These are phyloP conservation scores for Claviceps sp. DNA, from an alignment of 2,329 filamentous ascomycete genomes.

Conservation along the genomic window DNA sequence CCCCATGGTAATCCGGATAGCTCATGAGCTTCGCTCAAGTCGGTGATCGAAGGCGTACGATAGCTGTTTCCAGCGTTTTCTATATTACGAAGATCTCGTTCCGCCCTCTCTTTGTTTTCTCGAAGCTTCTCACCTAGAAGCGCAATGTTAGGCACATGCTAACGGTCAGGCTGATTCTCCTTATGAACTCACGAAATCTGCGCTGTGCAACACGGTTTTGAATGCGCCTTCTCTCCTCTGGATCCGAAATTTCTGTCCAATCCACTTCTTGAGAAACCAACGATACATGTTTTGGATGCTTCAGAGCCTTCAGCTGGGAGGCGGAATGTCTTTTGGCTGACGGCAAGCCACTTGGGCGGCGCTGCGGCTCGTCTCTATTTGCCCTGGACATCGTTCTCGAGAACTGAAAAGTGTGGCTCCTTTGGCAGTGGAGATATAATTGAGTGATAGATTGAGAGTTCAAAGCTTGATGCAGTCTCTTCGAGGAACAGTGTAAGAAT, in stretches of 20 bases:
- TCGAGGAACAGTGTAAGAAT: neutral
- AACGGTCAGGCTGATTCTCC: neutral
- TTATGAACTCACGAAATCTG: constrained; percentile 50
- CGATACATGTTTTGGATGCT: constrained; percentile 22
- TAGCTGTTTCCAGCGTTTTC: constrained; percentile 52
- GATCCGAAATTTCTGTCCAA: constrained; percentile 58
- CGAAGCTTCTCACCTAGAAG: constrained; percentile 52
- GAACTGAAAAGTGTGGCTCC: neutral
- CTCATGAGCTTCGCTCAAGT: constrained; percentile 36
- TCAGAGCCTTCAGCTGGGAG: constrained; percentile 13
- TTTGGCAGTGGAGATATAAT: neutral
- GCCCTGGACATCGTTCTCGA: constrained; percentile 2
- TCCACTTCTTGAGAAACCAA: constrained; percentile 37
- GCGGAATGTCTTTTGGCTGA: constrained; percentile 15
- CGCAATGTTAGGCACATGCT: constrained; percentile 4
- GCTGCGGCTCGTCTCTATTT: constrained; percentile 13
- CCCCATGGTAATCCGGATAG: constrained; percentile 62
- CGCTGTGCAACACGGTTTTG: constrained; percentile 66
- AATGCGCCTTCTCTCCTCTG: constrained; percentile 57
- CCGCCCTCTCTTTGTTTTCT: constrained; percentile 51
- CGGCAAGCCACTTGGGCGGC: constrained; percentile 2
- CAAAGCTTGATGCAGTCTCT: neutral
- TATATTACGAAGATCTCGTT: constrained; percentile 50
- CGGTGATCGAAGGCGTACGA: constrained; percentile 42
- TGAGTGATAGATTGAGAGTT: neutral